Evolutionary conservation across 2,329 filamentous ascomycete genomes (phyloP), one percentile per base, ranked within the genome.

Genomic region (Clonostachys sp.): DNA sequence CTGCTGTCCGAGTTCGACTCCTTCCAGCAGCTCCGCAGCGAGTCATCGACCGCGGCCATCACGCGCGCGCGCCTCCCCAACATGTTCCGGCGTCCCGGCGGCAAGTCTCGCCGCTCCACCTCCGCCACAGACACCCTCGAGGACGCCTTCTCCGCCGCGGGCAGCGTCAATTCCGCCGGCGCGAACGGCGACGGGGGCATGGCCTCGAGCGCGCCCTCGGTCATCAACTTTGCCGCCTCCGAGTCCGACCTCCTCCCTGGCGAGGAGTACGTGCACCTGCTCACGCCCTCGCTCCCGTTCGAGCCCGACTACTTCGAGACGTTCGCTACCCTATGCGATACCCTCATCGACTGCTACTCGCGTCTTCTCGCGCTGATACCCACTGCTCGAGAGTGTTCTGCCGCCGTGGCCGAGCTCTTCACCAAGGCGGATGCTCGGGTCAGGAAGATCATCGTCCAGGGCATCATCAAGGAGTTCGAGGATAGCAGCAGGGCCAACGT

Each of bases 241-340:
- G 81, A 77, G 58, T 78, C 74, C 8, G 87, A 90, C 53, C 75
- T 90, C 20, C 71, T 88, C 1, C 86, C 87, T 0, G 90, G 91
- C 36, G 91, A 95, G 61, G 89, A 95, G 59, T 99, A 96, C 64
- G 83, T 84, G 0, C 85, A 92, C 63, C 76, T 99, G 2, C 77
- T 96, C 17, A 97, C 92, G n/a, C 94, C 94, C 0, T 86, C 84
- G 14, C 71, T 99, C 43, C 94, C 94, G 0, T 99, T 99, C 61
- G 91, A 97, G 54, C 94, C 94, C 0, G 94, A 99, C 67, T 99
- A 96, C 60, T 94, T 92, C 65, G 91, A 95, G 70, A 96, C 91
- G 0, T 97, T 97, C 70, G 87, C 91, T 13, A 96, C 94, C 12
- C 76, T 99, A 7, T 97, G 94, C 70, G 94, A 99, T 62, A 89